Evolutionary conservation across 2,329 filamentous ascomycete genomes (phyloP), one percentile per base, ranked within the genome.

Genomic region (Lasiodiplodia theobromae): DNA sequence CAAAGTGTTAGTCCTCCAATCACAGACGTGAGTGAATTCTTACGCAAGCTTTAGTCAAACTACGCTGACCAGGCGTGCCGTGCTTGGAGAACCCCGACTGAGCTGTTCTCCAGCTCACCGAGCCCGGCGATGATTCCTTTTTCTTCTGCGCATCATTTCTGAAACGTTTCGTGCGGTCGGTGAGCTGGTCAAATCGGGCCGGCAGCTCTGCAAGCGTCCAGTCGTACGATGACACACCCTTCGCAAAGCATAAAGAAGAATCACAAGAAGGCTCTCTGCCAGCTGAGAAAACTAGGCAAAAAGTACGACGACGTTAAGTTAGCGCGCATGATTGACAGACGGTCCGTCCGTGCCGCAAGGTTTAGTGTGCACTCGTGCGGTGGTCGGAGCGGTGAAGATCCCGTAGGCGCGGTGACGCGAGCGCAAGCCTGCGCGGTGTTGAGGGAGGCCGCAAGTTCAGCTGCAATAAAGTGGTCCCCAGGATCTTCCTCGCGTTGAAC

Each of bases 401-500:
- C 31, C 31, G 31, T 1, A 34, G 60, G 60, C 16, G 47, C 60
- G 14, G 31, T 38, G 60, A 64, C 60, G 60, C 60, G 28, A 40
- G 18, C 16, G 56, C 18, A 25, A 23, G 34, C 40, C 44, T 63
- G 21, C 25, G 14, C 4, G 47, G 47, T 25, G 44, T 31, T 64
- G 60, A 34, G 21, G 54, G 21, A n/a, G 18, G 6, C 31, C n/a
- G 54, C 34, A 28, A n/a, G 14, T n/a, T 44, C 37, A 58, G 31
- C 25, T 38, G 21, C 31, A 14, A 34, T 18, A 25, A 23, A 18
- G 38, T 34, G 18, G 40, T 6, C 58, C 21, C 28, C 58, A 28
- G 44, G 60, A 64, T 64, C 60, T 52, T 64, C 60, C 44, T 52
- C 31, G 60, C 60, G 51, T 31, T n/a, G 47, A 64, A 16, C 40